These are phyloP conservation scores for Parachaetomium inaequale DNA, from an alignment of 495 filamentous ascomycete species.

Conservation along the genomic window DNA sequence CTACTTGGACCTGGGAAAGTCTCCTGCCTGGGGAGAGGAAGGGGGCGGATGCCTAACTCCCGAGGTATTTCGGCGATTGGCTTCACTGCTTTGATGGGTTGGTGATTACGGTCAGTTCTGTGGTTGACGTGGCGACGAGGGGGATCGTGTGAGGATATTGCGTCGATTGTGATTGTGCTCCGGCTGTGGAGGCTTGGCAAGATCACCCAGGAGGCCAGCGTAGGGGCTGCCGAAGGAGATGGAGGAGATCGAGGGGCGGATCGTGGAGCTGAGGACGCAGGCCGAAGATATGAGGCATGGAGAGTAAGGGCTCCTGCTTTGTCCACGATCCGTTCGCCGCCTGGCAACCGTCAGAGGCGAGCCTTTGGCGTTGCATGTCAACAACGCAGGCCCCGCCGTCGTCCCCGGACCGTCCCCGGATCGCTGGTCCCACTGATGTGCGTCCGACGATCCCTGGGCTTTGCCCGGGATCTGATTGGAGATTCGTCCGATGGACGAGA, in stretches of 20 bases:
- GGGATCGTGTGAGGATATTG: too few species aligned
- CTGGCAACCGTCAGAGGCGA: neutral
- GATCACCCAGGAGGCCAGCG: conserved; percentile 11
- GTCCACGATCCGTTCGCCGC: neutral
- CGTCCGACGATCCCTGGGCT: neutral
- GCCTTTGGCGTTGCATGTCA: neutral
- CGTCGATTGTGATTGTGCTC: too few species aligned
- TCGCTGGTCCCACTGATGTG: neutral
- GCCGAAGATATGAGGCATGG: neutral
- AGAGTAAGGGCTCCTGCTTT: neutral
- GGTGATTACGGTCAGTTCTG: too few species aligned
- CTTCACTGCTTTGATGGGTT: too few species aligned
- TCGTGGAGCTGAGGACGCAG: conserved; percentile 12
- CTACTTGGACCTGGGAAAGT: too few species aligned
- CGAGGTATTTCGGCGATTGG: too few species aligned
- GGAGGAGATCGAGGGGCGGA: conserved; percentile 22
- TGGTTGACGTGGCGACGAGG: too few species aligned
- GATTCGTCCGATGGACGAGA: neutral
- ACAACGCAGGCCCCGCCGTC: neutral
- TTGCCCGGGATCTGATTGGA: neutral
- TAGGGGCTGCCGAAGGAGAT: conserved; percentile 54
- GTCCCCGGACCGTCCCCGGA: neutral
- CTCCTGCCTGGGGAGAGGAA: too few species aligned
- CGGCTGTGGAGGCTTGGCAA: too few species aligned
- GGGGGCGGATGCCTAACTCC: too few species aligned